Conservation (phyloP, 2,329 filamentous ascomycete genomes). For the Ampelomyces quisqualis region DNA sequence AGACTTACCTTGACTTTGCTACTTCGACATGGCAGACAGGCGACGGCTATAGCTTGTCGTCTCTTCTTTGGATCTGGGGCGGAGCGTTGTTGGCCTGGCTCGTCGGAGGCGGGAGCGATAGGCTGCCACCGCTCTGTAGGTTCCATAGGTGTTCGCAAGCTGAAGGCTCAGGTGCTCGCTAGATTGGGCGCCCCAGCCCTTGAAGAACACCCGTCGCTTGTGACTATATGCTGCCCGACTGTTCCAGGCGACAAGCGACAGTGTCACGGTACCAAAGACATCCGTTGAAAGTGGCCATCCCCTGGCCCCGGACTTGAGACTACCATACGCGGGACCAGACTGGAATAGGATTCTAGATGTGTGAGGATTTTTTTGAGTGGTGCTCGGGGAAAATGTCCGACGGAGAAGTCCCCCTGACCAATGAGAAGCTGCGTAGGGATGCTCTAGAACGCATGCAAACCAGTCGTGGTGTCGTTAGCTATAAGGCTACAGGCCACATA, state of each 20-base stretch:
- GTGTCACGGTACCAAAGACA: too few relatives aligned
- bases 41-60: slow-evolving; percentile 25
- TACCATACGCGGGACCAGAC: neutral
- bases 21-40: slow-evolving; percentile 25
- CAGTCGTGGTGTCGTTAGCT: neutral
- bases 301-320: too few relatives aligned
- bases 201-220: too few relatives aligned
- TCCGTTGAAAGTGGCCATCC: too few relatives aligned
- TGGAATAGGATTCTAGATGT: neutral
- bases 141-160: slow-evolving; percentile 12
- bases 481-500: neutral
- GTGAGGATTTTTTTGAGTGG: neutral
- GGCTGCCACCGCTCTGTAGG: slow-evolving; percentile 24
- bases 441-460: neutral
- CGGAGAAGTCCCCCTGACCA: slow-evolving; percentile 1
- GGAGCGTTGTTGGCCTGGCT: slow-evolving; percentile 21
- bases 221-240: too few relatives aligned
- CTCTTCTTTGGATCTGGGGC: slow-evolving; percentile 19
- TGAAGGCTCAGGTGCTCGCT: too few relatives aligned
- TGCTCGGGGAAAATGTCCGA: slow-evolving; percentile 1
- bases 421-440: slow-evolving; percentile 1
- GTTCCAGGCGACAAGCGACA: too few relatives aligned
- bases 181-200: too few relatives aligned
- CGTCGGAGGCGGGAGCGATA: slow-evolving; percentile 28
- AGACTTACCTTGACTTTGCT: slow-evolving; percentile 29